phyloP scores from a whole-genome alignment of 176 grass and related monocot species.

The Phoenix roebelenii region DNA sequence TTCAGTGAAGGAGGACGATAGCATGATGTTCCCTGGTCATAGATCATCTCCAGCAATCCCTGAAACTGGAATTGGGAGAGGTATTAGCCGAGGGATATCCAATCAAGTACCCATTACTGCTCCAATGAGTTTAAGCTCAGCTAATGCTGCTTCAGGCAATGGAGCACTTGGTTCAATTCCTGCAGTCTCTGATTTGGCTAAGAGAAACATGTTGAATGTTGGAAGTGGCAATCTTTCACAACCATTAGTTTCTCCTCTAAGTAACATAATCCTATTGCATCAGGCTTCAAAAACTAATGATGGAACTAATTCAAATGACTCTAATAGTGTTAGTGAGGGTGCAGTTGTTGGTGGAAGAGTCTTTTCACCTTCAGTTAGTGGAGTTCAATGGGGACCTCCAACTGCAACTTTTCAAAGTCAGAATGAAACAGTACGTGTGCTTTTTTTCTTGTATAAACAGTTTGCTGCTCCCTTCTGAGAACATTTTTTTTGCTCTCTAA shows the following conservation, averaged over 20 bases:
- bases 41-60: constrained; percentile 66
- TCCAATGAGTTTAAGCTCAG: constrained; percentile 4
- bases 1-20: constrained; percentile 72
- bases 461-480: no score
- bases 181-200: constrained; percentile 14
- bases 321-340: no score
- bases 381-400: no score
- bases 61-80: constrained; percentile 53
- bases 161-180: constrained; percentile 18
- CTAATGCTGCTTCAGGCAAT: constrained; percentile 6
- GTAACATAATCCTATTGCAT: constrained; percentile 1
- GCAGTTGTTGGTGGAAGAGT: no score
- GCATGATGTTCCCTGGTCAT: constrained; percentile 48
- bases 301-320: no score
- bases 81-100: constrained; percentile 43
- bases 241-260: constrained; percentile 8
- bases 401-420: no score
- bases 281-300: no score
- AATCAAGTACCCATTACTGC: constrained; percentile 9
- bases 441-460: no score
- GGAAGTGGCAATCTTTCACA: constrained; percentile 8
- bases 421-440: no score
- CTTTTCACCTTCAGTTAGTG: no score
- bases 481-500: no score
- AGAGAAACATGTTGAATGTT: constrained; percentile 10